These are phyloP conservation scores for Neofusicoccum umdonicola DNA, from an alignment of 2,329 filamentous ascomycete species.

Conservation along the genomic window DNA sequence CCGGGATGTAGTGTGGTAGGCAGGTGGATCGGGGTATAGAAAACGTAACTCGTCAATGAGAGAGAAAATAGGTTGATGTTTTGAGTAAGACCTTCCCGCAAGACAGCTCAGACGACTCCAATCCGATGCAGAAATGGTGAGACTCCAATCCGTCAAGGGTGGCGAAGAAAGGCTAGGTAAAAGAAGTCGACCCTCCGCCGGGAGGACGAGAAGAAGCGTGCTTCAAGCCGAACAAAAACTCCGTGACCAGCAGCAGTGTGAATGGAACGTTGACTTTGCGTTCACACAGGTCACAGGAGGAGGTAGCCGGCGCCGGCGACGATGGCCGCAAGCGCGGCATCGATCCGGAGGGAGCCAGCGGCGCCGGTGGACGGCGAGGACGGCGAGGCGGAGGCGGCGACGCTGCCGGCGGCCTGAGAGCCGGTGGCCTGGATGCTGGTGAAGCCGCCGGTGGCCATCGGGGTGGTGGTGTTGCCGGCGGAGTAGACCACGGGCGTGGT, in stretches of 20 bases:
- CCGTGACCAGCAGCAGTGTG: conserved; percentile 1
- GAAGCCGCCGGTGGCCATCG: conserved; percentile 18
- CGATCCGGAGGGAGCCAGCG: conserved; percentile 31
- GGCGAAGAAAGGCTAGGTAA: not conserved
- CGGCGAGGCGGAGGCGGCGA: not conserved
- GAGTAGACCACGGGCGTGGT: conserved; percentile 13
- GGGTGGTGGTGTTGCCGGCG: conserved; percentile 15
- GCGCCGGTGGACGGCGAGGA: conserved; percentile 31
- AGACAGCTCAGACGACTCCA: conserved; percentile 15
- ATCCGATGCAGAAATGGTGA: conserved; percentile 16
- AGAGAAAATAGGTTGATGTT: conserved; percentile 6
- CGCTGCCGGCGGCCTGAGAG: not conserved
- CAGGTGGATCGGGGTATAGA: conserved; percentile 10
- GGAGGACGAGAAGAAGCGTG: conserved; percentile 3
- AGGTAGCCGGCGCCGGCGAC: conserved; percentile 35
- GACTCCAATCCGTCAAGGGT: conserved; percentile 12
- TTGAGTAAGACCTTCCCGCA: conserved; percentile 7
- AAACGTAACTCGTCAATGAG: conserved; percentile 17
- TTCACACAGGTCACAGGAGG: conserved; percentile 25
- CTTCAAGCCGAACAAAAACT: not conserved
- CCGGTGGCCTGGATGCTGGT: conserved; percentile 8
- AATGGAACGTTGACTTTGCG: not conserved
- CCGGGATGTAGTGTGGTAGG: conserved; percentile 11
- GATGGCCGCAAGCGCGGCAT: conserved; percentile 30
- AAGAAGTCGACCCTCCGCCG: not conserved